Percentiles rank a stretch among this genome's conserved stretches.
These are phyloP conservation scores for Oropetium thomaeum DNA, from an alignment of 176 grass and related monocot genomes.

Conservation along the genomic window DNA sequence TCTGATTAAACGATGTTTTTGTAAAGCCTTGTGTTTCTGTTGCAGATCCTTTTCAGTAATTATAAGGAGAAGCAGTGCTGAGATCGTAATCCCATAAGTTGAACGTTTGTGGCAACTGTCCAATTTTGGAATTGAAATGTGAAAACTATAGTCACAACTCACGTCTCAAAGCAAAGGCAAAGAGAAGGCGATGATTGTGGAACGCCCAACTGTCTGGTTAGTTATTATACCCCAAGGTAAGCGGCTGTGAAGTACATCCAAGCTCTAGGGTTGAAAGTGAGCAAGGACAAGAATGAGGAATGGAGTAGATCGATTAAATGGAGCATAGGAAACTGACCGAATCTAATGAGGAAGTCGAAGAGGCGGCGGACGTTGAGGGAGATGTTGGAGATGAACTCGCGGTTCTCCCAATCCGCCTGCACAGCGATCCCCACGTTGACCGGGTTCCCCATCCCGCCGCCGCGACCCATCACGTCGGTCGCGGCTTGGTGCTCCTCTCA, in stretches of 20 bases:
- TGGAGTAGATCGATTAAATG: neutral
- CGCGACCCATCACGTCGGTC: slow-evolving; percentile 32
- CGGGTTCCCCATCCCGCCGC: slow-evolving; percentile 78
- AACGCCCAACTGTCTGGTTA: neutral
- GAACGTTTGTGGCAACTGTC: neutral
- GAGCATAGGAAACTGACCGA: slow-evolving; percentile 47
- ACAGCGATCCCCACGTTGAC: slow-evolving; percentile 96
- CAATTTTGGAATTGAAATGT: neutral
- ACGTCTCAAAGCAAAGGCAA: neutral
- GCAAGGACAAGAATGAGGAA: too few species aligned
- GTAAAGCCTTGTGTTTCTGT: neutral
- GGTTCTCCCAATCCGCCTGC: slow-evolving; percentile 96
- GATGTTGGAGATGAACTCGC: slow-evolving; percentile 99
- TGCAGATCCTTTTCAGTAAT: neutral
- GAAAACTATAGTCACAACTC: neutral
- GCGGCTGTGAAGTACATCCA: too few species aligned
- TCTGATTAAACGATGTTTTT: neutral
- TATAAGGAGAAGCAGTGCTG: neutral
- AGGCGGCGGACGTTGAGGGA: slow-evolving; percentile 95
- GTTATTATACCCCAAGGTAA: too few species aligned
- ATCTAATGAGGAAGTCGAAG: slow-evolving; percentile 93
- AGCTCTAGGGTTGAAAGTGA: too few species aligned
- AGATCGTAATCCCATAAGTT: neutral
- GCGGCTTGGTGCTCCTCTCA: neutral
- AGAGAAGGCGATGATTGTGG: too few species aligned